Evolutionary conservation across 805 yeast species (phyloP), one percentile per base, ranked within the genome.

Genomic region (Nakazawaea ernobii): DNA sequence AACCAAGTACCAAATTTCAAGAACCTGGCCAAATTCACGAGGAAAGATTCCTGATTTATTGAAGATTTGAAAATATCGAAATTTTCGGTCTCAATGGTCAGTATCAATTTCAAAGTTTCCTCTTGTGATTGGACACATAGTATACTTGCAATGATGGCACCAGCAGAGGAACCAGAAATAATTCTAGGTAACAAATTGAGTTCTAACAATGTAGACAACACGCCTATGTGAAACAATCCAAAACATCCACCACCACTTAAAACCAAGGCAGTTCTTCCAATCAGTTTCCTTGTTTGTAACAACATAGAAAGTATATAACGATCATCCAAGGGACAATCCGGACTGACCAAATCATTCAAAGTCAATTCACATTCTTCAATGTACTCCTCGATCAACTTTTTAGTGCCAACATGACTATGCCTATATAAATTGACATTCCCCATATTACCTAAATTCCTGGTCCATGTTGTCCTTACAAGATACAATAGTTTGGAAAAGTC

Each of bases 171-270:
- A 1, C 99, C 99, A 42, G 96, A 86, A 13, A 94, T 80, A 33
- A 94, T 86, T 42, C 86, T 75, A 0, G 99, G 99, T 24, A 92
- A 68, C 20, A 90, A 68, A 46, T 84, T 82, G 44, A 77, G 74
- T 55, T 88, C 94, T 36, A 84, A 66, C 29, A 94, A 71, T 2
- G 94, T 86, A 4, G 88, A 80, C 40, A 92, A 67, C 0, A 94
- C 97, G 1, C 99, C 99, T 49, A 90, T 86, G 55, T 92, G 98
- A 52, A 91, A 81, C 43, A 92, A 67, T 0, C 98, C 99, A 68
- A 92, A 86, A 4, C 96, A 86, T 2, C 96, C 90, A 1, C 99
- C 99, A 1, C 99, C 99, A 42, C 95, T 84, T 46, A 94, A 73
- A n/a, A 95, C 89, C 27, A 94, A 69, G 0, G 98, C 99, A 0